Evolutionary conservation across 1,284 basidiomycete genomes (phyloP), one percentile per base, ranked within the genome.

Genomic region (Blastosporella zonata): DNA sequence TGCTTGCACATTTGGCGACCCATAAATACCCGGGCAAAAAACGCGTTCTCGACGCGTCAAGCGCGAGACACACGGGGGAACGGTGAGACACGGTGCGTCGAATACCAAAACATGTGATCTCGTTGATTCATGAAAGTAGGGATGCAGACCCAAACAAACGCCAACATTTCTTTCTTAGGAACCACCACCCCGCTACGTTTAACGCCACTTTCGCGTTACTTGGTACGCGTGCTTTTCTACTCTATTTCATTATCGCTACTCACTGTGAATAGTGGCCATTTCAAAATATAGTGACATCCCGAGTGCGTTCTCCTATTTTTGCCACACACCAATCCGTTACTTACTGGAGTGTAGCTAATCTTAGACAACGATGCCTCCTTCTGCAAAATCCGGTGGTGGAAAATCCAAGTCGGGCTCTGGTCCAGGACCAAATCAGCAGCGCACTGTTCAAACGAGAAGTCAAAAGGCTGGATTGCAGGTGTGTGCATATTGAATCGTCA

Each of bases 381-480:
- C 64, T 54, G 58, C 62, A 25, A 73, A 71, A 59, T 64, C 70
- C 10, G 73, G 72, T 43, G 73, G 73, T 46, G 73, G 73, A 36
- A 75, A 75, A 54, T 71, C 72, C 23, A 73, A 73, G 59, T 62
- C 68, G 7, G 69, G 68, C 15, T 60, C 65, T 9, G 55, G 61
- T n/a, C 46, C 57, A 17, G 49, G 58, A 29, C 52, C 59, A 46
- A 54, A 59, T 41, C 58, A 64, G 49, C 61, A 59, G n/a, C 62
- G 67, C 9, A 57, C 64, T 1, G 65, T 72, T 27, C 68, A 72
- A 47, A 92, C 90, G 1, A 73, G 90, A 55, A 91, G 88, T 63
- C 81, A 84, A 62, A 90, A 86, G 60, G 91, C 91, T 40, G 91
- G 91, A 7, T 73, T 93, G 9, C 89, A 93, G 78, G 91, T 90